Evolutionary conservation across 208 protist genomes (phyloP), one percentile per base, ranked within the genome.

Genomic region (Leishmania amazonensis): DNA sequence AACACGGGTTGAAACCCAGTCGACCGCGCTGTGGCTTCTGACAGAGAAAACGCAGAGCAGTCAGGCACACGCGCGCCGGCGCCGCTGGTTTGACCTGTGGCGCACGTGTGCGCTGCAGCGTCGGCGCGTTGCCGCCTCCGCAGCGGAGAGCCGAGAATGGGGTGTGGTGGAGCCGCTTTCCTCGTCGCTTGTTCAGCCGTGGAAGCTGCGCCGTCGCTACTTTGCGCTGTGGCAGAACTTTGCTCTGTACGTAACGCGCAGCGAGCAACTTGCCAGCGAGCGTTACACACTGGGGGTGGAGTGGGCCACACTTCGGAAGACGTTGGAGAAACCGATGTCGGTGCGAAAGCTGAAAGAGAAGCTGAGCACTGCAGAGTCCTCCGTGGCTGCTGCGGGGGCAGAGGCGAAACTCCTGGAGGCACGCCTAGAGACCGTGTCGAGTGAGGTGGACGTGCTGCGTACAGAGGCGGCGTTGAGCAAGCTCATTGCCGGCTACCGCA

Each of bases 141-240:
- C 53, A 72, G 40, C 54, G 51, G 57, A 45, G n/a, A 72, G 67
- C 42, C 76, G 47, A 17, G 58, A 85, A 40, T 86, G 83, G 74
- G 31, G 71, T 67, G 83, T 90, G 15, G 87, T 91, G 31, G 84
- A 89, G 71, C 79, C 89, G 38, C 84, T 91, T 24, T 90, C 91
- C 0, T 77, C 83, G 7, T 72, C 81, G 11, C 78, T 93, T 35
- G 84, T 89, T 49, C 75, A 84, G 74, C 80, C 86, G 24, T 42
- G 31, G 28, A 40, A 68, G 73, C 58, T 95, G 65, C 87, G 89
- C 35, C 65, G 54, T 15, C 76, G 85, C n/a, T 88, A 85, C 77
- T 96, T 90, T 76, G 51, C 71, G 15, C 83, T 85, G 65, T 96
- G 93, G 93, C 86, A 84, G 58, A 76, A 79, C 64, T 93, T 85